A percentile compares a stretch with the other conserved stretches of the same genome.
phyloP scores from a whole-genome alignment of 1,284 basidiomycete species.

The Cyathus olla region DNA sequence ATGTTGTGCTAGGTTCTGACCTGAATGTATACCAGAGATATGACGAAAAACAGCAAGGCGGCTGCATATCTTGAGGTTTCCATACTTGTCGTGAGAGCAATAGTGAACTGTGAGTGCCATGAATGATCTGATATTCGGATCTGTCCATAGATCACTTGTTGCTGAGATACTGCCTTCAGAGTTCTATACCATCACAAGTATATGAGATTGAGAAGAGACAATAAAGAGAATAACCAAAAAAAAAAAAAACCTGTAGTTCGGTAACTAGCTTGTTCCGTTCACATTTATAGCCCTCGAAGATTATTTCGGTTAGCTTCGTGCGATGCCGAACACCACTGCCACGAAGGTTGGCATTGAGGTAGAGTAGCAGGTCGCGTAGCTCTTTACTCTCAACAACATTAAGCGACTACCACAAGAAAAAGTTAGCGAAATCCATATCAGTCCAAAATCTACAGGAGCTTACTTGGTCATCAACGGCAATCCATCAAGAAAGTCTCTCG shows the following conservation, averaged over 20 bases:
- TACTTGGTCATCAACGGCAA: background rate
- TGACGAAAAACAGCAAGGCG: constrained; percentile 14
- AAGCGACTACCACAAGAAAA: background rate
- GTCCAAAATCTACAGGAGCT: background rate
- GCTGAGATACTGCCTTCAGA: constrained; percentile 12
- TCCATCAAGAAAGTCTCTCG: background rate
- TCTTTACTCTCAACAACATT: background rate
- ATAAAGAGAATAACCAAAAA: background rate
- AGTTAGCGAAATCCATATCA: background rate
- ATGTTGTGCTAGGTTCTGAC: constrained; percentile 11
- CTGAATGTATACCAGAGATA: constrained; percentile 12
- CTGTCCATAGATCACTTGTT: constrained; percentile 20
- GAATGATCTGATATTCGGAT: constrained; percentile 10
- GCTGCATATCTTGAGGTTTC: constrained; percentile 9
- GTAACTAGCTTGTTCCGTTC: constrained; percentile 10
- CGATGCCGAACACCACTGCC: constrained; percentile 21
- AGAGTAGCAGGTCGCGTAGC: constrained; percentile 7
- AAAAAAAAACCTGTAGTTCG: constrained; percentile 10
- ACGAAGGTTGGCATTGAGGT: constrained; percentile 8
- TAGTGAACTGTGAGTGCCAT: constrained; percentile 21
- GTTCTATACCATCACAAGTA: background rate
- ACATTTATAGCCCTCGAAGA: constrained; percentile 11
- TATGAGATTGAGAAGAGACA: background rate
- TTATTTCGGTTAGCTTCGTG: constrained; percentile 11
- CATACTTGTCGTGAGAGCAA: constrained; percentile 3